Base-by-base conservation (phyloP, 2,329 filamentous ascomycete genomes). In the Fusarium sp. region DNA sequence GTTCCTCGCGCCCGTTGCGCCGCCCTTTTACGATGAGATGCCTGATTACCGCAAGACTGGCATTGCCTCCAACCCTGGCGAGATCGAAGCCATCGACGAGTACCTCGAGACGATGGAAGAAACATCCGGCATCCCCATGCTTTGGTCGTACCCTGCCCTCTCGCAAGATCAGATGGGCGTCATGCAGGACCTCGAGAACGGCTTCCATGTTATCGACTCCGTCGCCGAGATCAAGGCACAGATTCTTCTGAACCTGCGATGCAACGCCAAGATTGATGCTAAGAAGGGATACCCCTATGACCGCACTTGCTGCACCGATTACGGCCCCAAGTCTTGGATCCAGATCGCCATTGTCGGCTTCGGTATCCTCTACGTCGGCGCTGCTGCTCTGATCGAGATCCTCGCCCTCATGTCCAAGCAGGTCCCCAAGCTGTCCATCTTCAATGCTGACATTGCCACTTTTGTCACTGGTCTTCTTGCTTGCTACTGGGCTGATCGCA, bases 231-330 rank as follows among this genome's bases (percentile, higher is more conserved):
- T 67, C 72, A 81, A 76, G 75, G 84, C 76, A 40, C 83, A 70
- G 79, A 79, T 90, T 20, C 74, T 90, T 0, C 82, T 91, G 34
- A 89, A 89, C 72, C 78, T 86, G n/a, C 85, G 87, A 57, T 91
- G 89, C 78, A 91, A 72, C 78, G 85, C 79, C 73, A 84, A 72
- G 75, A 82, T 70, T 66, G 79, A 69, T 74, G 79, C 64, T 2
- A 62, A 75, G n/a, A 72, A 74, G 20, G 80, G 80, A 24, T 85
- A 85, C 64, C 84, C 85, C 1, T 87, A 85, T 71, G 81, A 85
- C 58, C 82, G 85, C 63, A 89, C 88, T 10, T 90, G 89, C 77
- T 90, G 89, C 74, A 86, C 81, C 52, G 83, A 83, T 50, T 89
- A 89, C 71, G 77, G 80, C 9, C 60, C 60, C 10, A 76, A 69